Evolutionary conservation across 1,284 basidiomycete species (phyloP), one percentile per base, ranked within the genome.

Genomic region (Malassezia slooffiae): DNA sequence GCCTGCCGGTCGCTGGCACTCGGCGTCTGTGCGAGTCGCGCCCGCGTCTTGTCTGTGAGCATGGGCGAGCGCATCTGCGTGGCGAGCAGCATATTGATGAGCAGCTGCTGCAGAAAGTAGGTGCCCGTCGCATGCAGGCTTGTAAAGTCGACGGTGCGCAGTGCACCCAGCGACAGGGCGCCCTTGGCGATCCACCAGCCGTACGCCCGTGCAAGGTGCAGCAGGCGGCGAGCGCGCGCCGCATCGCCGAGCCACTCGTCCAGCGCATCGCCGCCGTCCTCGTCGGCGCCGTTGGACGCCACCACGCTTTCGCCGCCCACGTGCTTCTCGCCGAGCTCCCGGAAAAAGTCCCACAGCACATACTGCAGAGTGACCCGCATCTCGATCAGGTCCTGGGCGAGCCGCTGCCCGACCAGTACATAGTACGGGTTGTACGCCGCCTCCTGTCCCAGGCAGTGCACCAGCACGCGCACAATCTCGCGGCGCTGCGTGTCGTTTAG

Each of bases 381-480:
- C 6, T 82, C 80, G 47, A 74, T 74, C 3, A 72, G 71, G 24
- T 63, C 58, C 9, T 49, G 38, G 13, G 65, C 60, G n/a, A 69
- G 42, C 29, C 54, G 57, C 22, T 43, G 49, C 0, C 76, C 76
- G 34, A 97, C 80, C 19, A 99, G 79, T 1, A 85, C 80, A 70
- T 97, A 97, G 73, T 88, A 97, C 0, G 93, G 91, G 62, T 97
- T 97, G 73, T 93, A 96, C 1, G 76, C 71, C 65, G 81, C 82
- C 71, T 95, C 91, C n/a, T 29, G 16, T 17, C 86, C 87, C 52
- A 85, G 84, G 66, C 93, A 96, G 69, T 95, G 91, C 34, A 99
- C 71, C 3, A 90, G 72, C 7, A 97, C 90, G 8, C 89, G 80
- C 17, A 95, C 76, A 43, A 91, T 86, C 70, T 99, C 93, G 34